phyloP scores from a whole-genome alignment of 441 rosid genomes.

The Omphalea diandra region DNA sequence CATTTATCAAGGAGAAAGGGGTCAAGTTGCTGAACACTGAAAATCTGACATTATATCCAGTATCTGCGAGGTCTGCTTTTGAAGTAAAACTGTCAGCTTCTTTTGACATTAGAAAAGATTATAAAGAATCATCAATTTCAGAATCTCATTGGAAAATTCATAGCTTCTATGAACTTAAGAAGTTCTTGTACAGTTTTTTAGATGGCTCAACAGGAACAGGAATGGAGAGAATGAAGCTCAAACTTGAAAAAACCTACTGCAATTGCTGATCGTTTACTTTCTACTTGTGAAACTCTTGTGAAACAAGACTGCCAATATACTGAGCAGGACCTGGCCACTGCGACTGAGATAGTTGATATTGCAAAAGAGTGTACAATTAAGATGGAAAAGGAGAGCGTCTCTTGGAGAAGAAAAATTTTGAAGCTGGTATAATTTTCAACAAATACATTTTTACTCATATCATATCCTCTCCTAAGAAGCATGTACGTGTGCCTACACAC shows the following conservation, averaged over 20 bases:
- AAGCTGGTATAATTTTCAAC: conserved; percentile 51
- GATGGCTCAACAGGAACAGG: conserved; percentile 80
- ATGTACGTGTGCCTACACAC: no score
- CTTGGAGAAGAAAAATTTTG: conserved; percentile 67
- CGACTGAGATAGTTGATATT: conserved; percentile 52
- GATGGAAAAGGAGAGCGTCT: conserved; percentile 81
- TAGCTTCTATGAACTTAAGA: conserved; percentile 68
- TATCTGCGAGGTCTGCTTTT: conserved; percentile 85
- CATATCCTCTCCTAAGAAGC: not conserved
- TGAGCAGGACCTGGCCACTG: conserved; percentile 56
- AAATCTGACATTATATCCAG: conserved; percentile 67
- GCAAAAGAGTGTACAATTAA: conserved; percentile 45
- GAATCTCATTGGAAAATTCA: conserved; percentile 51
- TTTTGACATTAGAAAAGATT: conserved; percentile 44
- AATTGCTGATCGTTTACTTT: conserved; percentile 77
- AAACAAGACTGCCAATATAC: conserved; percentile 57
- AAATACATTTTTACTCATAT: not conserved
- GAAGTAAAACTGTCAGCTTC: conserved; percentile 67
- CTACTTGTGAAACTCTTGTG: conserved; percentile 63
- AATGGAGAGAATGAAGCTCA: conserved; percentile 87
- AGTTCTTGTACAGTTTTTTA: conserved; percentile 71
- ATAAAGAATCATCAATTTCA: conserved; percentile 33
- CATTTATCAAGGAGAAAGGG: conserved; percentile 70
- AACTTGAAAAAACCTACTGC: conserved; percentile 87
- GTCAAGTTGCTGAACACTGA: conserved; percentile 80